Evolutionary conservation across 805 yeast genomes (phyloP).

Genomic region (Candida suzukii): DNA sequence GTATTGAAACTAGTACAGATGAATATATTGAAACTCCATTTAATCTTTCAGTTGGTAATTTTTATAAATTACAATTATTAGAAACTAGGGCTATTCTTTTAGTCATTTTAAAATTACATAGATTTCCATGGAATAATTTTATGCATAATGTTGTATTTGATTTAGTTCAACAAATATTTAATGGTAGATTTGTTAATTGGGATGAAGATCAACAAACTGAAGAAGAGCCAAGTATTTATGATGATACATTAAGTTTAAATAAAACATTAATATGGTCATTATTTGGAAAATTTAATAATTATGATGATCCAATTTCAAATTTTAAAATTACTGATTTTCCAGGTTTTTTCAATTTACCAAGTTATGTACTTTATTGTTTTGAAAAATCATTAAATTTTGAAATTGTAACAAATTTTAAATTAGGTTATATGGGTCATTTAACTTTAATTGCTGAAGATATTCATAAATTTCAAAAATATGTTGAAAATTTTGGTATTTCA

Average conservation of each 20-base stretch:
- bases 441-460: slow-evolving; percentile 53
- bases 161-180: slow-evolving; percentile 86
- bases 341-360: slow-evolving; percentile 25
- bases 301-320: slow-evolving; percentile 7
- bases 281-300: slow-evolving; percentile 24
- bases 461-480: slow-evolving; percentile 39
- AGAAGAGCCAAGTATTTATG: slow-evolving; percentile 17
- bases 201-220: slow-evolving; percentile 29
- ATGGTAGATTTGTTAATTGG: slow-evolving; percentile 46
- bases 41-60: slow-evolving; percentile 60
- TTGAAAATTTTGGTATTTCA: slow-evolving; percentile 27
- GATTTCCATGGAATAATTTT: slow-evolving; percentile 95
- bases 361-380: slow-evolving; percentile 22
- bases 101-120: slow-evolving; percentile 61
- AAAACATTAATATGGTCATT: slow-evolving; percentile 28
- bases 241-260: slow-evolving; percentile 25
- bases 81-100: slow-evolving; percentile 61
- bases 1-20: neutral
- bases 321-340: slow-evolving; percentile 14
- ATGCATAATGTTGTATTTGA: slow-evolving; percentile 96
- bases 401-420: slow-evolving; percentile 32
- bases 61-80: slow-evolving; percentile 68
- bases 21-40: slow-evolving; percentile 18
- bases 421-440: slow-evolving; percentile 56
- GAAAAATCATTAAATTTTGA: slow-evolving; percentile 23